Evolutionary conservation across 768 basidiomycete species (phyloP), one percentile per base, ranked within the genome.

Genomic region (Tylopilus sp.): DNA sequence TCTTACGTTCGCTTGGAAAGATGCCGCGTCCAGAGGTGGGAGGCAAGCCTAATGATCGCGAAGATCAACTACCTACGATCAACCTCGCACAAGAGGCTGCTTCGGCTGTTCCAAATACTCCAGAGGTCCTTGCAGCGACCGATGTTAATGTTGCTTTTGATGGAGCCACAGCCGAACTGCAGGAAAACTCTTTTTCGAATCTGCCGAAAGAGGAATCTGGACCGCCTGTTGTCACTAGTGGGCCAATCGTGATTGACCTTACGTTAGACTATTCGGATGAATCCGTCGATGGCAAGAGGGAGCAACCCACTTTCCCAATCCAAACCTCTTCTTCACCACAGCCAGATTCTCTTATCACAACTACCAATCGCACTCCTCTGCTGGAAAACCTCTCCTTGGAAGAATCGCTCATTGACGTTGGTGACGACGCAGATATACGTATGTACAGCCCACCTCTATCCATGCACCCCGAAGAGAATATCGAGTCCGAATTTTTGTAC

Each of bases 1-100:
- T 86, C 40, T 56, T 86, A 20, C 74, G 73, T 40, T 79, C 81
- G 7, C 71, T 86, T 4, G 76, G 77, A 17, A 53, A 54, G 40
- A 53, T 57, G 21, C 23, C 36, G 5, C 55, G 1, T 28, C 50
- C 50, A n/a, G 64, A 57, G 25, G 17, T n/a, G 13, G 47, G 30
- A 50, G 40, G 40, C 36, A 33, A 52, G 22, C 26, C 23, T 15
- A 41, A 48, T 40, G 20, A 31, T 38, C 40, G 47, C 25, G 13
- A 20, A 41, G 43, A 20, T 26, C 47, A 43, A 17, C 17, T 17
- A 23, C 42, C 38, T 17, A 44, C 46, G 40, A 38, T 31, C 36
- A 35, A 35, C 7, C 17, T 30, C 13, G 10, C 22, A 23, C 45
- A 40, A 35, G 8, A 26, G 13, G 22, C 36, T 40, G 38, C 46